Conservation (phyloP, 2,329 filamentous ascomycete species). For the Trichoderma sp. region DNA sequence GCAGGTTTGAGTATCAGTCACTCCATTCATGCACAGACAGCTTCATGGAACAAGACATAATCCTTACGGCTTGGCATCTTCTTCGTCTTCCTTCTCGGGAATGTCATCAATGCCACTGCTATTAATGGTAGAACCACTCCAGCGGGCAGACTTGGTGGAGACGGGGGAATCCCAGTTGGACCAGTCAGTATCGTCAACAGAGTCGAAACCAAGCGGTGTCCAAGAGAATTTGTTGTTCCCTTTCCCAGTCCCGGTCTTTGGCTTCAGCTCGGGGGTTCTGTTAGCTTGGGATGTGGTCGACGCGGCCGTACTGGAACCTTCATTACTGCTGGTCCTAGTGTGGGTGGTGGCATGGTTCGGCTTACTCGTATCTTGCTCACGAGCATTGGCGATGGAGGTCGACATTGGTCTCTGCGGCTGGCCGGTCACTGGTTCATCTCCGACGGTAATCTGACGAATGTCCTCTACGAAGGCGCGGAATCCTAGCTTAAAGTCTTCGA, state of each 20-base stretch:
- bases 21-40: constrained; percentile 2
- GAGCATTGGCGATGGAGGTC: constrained; percentile 31
- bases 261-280: constrained; percentile 31
- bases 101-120: constrained; percentile 43
- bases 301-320: constrained; percentile 37
- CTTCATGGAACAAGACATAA: background rate
- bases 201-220: constrained; percentile 57
- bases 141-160: constrained; percentile 57
- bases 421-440: constrained; percentile 78
- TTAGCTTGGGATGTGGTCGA: constrained; percentile 36
- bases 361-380: constrained; percentile 20
- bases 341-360: constrained; percentile 36
- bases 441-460: constrained; percentile 89
- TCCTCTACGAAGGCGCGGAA: constrained; percentile 95
- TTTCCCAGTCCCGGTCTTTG: constrained; percentile 41
- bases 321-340: constrained; percentile 43
- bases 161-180: constrained; percentile 61
- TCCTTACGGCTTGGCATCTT: constrained; percentile 49
- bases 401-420: constrained; percentile 30
- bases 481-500: constrained; percentile 84
- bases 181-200: constrained; percentile 62
- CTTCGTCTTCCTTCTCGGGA: constrained; percentile 49
- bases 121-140: constrained; percentile 61
- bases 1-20: background rate
- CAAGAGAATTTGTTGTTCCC: constrained; percentile 61